These are phyloP conservation scores for Amaranthus hypochondriacus DNA, from an alignment of 148 eudicot species.

Conservation along the genomic window DNA sequence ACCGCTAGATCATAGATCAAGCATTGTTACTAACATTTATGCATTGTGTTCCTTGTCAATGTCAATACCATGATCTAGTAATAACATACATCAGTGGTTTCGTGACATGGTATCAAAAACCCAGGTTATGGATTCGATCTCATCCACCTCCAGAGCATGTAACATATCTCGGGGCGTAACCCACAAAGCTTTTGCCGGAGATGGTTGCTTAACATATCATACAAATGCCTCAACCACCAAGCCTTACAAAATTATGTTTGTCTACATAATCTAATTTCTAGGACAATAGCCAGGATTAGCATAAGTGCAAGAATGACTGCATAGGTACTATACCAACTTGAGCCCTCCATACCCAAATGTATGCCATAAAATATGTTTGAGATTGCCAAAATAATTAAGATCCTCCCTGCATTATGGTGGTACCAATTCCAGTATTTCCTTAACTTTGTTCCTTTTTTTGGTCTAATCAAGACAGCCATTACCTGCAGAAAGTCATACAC, in stretches of 20 bases:
- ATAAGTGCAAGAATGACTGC: slow-evolving; percentile 39
- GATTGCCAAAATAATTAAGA: slow-evolving; percentile 46
- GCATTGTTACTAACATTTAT: too few species aligned
- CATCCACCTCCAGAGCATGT: too few species aligned
- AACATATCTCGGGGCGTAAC: too few species aligned
- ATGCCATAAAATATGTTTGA: slow-evolving; percentile 74
- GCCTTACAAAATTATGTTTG: slow-evolving; percentile 30
- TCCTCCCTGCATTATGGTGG: slow-evolving; percentile 65
- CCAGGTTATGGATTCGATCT: too few species aligned
- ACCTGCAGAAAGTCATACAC: slow-evolving; percentile 32
- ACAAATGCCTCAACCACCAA: not conserved
- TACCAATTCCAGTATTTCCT: slow-evolving; percentile 94
- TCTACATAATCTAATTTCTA: slow-evolving; percentile 49
- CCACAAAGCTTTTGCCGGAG: too few species aligned
- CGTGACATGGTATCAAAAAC: too few species aligned
- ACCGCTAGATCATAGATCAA: too few species aligned
- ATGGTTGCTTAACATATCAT: too few species aligned
- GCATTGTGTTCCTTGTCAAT: too few species aligned
- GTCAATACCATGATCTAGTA: too few species aligned
- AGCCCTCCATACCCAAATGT: slow-evolving; percentile 56
- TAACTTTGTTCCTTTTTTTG: slow-evolving; percentile 51
- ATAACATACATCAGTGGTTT: too few species aligned
- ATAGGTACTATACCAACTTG: slow-evolving; percentile 59
- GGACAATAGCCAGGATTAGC: slow-evolving; percentile 28
- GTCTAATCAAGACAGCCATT: slow-evolving; percentile 62